These are phyloP conservation scores for Tetrapisispora taiwanensis DNA, from an alignment of 805 yeast species.

Conservation along the genomic window DNA sequence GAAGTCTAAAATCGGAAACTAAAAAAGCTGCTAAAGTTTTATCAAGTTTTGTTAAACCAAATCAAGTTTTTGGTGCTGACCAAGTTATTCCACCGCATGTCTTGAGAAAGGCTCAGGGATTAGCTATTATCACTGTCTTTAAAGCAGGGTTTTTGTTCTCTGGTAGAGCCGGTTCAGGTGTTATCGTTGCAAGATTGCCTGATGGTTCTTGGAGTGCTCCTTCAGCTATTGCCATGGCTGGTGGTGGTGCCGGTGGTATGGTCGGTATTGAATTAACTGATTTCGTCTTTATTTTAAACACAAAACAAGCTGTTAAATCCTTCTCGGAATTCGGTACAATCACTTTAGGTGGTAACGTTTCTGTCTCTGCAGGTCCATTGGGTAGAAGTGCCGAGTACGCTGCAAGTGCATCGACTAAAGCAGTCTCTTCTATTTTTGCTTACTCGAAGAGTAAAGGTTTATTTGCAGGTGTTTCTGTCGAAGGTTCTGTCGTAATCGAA, in stretches of 20 bases:
- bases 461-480: slow-evolving; percentile 94
- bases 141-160: slow-evolving; percentile 95
- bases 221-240: slow-evolving; percentile 91
- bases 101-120: slow-evolving; percentile 81
- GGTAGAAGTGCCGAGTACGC: slow-evolving; percentile 98
- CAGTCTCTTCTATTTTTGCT: slow-evolving; percentile 86
- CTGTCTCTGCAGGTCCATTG: slow-evolving; percentile 95
- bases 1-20: slow-evolving; percentile 75
- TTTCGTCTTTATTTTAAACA: slow-evolving; percentile 87
- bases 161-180: slow-evolving; percentile 96
- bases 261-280: slow-evolving; percentile 95
- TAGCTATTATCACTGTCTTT: slow-evolving; percentile 82
- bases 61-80: slow-evolving; percentile 84
- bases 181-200: slow-evolving; percentile 83
- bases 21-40: slow-evolving; percentile 88
- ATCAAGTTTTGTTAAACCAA: slow-evolving; percentile 85
- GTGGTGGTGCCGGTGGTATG: slow-evolving; percentile 98
- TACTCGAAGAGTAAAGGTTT: slow-evolving; percentile 95
- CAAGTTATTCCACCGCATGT: slow-evolving; percentile 83
- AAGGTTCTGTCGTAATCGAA: slow-evolving; percentile 91
- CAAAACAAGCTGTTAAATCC: slow-evolving; percentile 80
- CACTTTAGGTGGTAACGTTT: slow-evolving; percentile 89
- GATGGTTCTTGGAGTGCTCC: slow-evolving; percentile 98
- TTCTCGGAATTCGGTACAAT: slow-evolving; percentile 91
- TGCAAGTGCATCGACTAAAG: slow-evolving; percentile 78